Evolutionary conservation across 768 basidiomycete species (phyloP), one percentile per base, ranked within the genome.

Genomic region (Lentinula aciculospora): DNA sequence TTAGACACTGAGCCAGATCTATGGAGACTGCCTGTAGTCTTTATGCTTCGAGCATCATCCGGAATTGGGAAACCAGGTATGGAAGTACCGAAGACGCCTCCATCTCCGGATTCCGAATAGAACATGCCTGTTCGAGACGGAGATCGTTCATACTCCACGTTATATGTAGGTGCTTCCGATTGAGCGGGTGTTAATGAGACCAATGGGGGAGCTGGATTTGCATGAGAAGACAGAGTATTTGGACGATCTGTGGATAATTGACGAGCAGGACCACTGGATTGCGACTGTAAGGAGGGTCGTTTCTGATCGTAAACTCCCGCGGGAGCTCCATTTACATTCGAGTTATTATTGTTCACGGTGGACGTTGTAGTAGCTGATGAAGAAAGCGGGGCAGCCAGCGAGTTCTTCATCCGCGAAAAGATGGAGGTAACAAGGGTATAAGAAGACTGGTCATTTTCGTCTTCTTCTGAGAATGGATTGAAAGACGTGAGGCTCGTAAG

Each of bases 41-140:
- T 84, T 65, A 94, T 81, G 66, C 94, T 94, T 53, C 93, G 80
- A 25, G 92, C 85, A 69, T 97, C 94, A 65, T 96, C 94, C 57
- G 83, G 87, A 8, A 97, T 91, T 2, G 94, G 90, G 63, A 97
- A 97, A 0, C 94, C 94, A 36, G 94, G 94, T 34, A 97, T 94
- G 23, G 85, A 80, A 1, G 85, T 88, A 17, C 85, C 86, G 69
- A 87, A 84, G 2, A 77, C 71, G 15, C 74, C 75, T 34, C 80
- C 77, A 54, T 88, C 85, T 53, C 75, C 70, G 21, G 72, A 71
- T 28, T 89, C 89, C 6, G 83, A 72, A 63, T 75, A 79, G 31
- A 77, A 74, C 45, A 74, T 70, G 12, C 76, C 79, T 57, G 73
- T 69, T 13, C 83, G 81, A 59, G 81, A 78, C 23, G 83, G 76